Base-by-base conservation (phyloP, 257 asterid genomes). In the Przewalskia tangutica region DNA sequence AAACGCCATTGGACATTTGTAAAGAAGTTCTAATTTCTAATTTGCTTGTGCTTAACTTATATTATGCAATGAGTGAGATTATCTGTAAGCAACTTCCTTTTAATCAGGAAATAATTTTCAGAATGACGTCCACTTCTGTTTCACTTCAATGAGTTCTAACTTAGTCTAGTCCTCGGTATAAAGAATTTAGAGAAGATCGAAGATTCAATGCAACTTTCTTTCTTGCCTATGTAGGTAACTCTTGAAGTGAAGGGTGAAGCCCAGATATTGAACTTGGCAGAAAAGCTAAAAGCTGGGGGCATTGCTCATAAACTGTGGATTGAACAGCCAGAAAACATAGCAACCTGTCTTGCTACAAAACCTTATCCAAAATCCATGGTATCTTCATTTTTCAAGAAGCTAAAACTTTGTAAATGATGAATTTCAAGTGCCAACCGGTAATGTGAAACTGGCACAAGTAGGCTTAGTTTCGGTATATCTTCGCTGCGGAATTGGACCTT, bases 181-280 rank as follows among this genome's bases (percentile, higher is more conserved):
- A 36, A 34, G 38, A 34, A 27, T 4, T 59, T 77, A 77, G 81
- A 56, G 8, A 38, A 55, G 36, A 54, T 77, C 34, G 56, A 36
- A 7, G 16, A 64, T 66, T 58, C 44, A 63, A 46, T 44, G 10
- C 68, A 79, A 67, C 42, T 27, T 60, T 64, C 36, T 13, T 81
- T 60, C 27, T 8, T 44, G 68, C 27, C 51, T 75, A 50, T 75
- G 80, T 91, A 93, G 98, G 98, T 95, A 13, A 92, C 98, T 2
- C 95, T 95, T 71, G 99, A 95, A 88, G 98, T 94, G 20, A 95
- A 95, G 87, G 97, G 96, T 23, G 97, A 94, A 87, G 65, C 95
- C 59, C 97, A 94, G 89, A 67, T 95, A 58, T 42, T 89, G 40
- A 94, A 85, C 89, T 87, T 95, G 84, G 89, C 97, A 0, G 98